phyloP scores from a whole-genome alignment of 2,329 filamentous ascomycete genomes.

The Calonectria pteridis region DNA sequence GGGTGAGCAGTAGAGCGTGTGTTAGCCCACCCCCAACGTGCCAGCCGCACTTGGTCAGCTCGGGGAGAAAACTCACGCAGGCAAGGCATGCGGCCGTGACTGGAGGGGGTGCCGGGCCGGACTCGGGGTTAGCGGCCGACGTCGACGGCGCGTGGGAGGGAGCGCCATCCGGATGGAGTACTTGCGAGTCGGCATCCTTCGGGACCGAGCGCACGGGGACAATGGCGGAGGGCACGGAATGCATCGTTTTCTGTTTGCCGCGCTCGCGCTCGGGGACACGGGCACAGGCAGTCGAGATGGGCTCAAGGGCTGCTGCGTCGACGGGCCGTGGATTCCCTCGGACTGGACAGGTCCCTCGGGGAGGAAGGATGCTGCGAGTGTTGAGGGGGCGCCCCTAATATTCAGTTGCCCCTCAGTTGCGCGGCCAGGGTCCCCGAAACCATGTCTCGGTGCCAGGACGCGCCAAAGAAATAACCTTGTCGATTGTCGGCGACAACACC shows the following conservation, averaged over 20 bases:
- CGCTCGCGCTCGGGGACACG: neutral
- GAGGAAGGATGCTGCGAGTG: neutral
- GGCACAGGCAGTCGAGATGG: no score
- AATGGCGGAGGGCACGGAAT: neutral
- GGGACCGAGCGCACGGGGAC: neutral
- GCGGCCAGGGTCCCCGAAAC: neutral
- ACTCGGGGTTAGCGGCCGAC: neutral
- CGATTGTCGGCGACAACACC: neutral
- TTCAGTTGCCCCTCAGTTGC: neutral
- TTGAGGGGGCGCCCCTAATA: slow-evolving; percentile 6
- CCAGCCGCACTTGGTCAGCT: neutral
- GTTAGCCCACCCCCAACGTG: slow-evolving; percentile 12
- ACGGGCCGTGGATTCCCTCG: neutral
- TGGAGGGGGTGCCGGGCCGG: slow-evolving; percentile 45
- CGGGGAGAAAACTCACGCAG: slow-evolving; percentile 58
- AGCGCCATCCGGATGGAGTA: neutral
- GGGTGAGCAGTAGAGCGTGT: neutral
- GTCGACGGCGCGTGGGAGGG: neutral
- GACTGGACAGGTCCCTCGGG: neutral
- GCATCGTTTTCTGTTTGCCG: neutral
- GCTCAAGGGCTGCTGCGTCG: neutral
- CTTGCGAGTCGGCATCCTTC: neutral
- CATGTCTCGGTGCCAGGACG: neutral
- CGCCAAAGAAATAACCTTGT: neutral
- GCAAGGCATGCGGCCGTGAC: slow-evolving; percentile 64